Evolutionary conservation across 2,329 filamentous ascomycete species (phyloP).

Genomic region (Phoma herbarum): DNA sequence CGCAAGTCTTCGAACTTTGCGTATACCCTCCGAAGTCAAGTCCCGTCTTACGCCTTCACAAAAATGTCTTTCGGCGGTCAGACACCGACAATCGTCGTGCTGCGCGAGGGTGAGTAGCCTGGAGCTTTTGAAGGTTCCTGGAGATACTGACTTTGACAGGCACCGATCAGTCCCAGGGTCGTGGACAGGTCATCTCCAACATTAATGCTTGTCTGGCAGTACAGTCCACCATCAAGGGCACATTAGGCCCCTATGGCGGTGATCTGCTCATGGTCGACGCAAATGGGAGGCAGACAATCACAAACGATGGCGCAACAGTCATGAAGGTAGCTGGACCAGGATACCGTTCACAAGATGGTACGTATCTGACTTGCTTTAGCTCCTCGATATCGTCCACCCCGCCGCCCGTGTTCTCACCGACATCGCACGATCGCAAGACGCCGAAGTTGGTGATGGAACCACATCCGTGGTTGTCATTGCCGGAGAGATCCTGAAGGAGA

Average conservation of each 20-base stretch:
- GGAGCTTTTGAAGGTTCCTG: slow-evolving; percentile 26
- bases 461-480: slow-evolving; percentile 97
- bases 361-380: slow-evolving; percentile 59
- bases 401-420: slow-evolving; percentile 97
- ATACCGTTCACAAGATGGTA: neutral
- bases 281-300: slow-evolving; percentile 96
- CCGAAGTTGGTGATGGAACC: slow-evolving; percentile 97
- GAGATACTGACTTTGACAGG: slow-evolving; percentile 63
- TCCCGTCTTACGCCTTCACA: slow-evolving; percentile 37
- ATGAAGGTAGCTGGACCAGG: slow-evolving; percentile 78
- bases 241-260: slow-evolving; percentile 94
- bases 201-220: slow-evolving; percentile 98
- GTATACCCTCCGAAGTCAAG: slow-evolving; percentile 28
- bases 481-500: slow-evolving; percentile 97
- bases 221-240: slow-evolving; percentile 94
- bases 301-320: slow-evolving; percentile 97
- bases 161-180: slow-evolving; percentile 96
- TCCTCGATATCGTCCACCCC: slow-evolving; percentile 97
- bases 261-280: slow-evolving; percentile 95
- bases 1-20: slow-evolving; percentile 37
- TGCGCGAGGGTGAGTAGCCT: slow-evolving; percentile 84
- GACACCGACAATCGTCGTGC: slow-evolving; percentile 96
- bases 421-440: slow-evolving; percentile 98
- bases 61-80: slow-evolving; percentile 95
- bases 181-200: slow-evolving; percentile 95